Conservation (phyloP, 2,329 filamentous ascomycete species). For the Sclerotinia nivalis region DNA sequence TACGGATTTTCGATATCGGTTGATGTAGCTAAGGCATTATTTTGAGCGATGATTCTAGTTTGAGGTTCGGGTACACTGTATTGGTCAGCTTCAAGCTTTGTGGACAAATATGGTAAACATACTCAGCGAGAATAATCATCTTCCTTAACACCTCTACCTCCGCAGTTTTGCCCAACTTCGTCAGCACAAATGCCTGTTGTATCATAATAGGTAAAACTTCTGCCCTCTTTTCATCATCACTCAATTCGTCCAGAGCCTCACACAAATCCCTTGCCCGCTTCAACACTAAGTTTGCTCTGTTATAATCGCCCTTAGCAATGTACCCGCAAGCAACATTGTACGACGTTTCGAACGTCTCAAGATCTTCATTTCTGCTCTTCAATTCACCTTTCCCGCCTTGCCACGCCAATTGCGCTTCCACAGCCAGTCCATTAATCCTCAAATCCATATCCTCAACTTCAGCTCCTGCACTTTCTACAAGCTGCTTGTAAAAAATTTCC, state of each 20-base stretch:
- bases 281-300: slow-evolving; percentile 64
- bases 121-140: slow-evolving; percentile 63
- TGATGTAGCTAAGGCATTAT: slow-evolving; percentile 57
- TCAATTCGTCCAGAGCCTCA: slow-evolving; percentile 70
- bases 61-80: slow-evolving; percentile 65
- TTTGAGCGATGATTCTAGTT: slow-evolving; percentile 64
- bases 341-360: slow-evolving; percentile 77
- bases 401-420: slow-evolving; percentile 73
- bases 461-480: slow-evolving; percentile 50
- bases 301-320: slow-evolving; percentile 68
- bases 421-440: slow-evolving; percentile 72
- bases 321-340: slow-evolving; percentile 77
- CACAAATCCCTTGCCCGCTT: slow-evolving; percentile 71
- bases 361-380: slow-evolving; percentile 50
- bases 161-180: slow-evolving; percentile 62
- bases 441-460: slow-evolving; percentile 71
- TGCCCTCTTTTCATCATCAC: slow-evolving; percentile 70
- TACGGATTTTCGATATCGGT: slow-evolving; percentile 62
- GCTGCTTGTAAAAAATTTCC: slow-evolving; percentile 60
- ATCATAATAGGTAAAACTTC: slow-evolving; percentile 75
- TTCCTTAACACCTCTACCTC: slow-evolving; percentile 65
- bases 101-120: slow-evolving; percentile 41
- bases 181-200: slow-evolving; percentile 73
- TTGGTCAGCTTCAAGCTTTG: slow-evolving; percentile 37
- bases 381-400: slow-evolving; percentile 47